Base-by-base conservation (phyloP, 495 filamentous ascomycete genomes). In the Usnea hakonensis region DNA sequence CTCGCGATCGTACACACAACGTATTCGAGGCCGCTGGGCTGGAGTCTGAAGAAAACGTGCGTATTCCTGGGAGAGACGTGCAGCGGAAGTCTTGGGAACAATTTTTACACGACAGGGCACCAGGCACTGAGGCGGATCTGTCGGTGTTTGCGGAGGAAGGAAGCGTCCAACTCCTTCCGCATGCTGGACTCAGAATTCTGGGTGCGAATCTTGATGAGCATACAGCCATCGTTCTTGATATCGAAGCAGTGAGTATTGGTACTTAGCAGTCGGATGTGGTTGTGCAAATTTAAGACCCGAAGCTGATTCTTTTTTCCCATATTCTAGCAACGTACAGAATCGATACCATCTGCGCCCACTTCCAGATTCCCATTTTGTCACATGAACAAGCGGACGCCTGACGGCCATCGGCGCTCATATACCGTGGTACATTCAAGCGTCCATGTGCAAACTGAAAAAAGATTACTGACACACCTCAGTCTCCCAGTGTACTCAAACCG, bases 61-160 rank as follows among this genome's bases (percentile, higher is more conserved):
- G 11, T 21, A 38, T 33, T 17, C 32, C 57, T 19, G 14, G 33
- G 16, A 36, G 43, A 32, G 43, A 55, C 8, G 36, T 11, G 19
- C 28, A 48, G 28, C 63, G 57, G 26, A 60, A 19, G 26, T n/a
- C 50, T 23, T 66, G 64, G 64, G 63, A 66, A 52, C 64, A 66
- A 44, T 63, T 54, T 41, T 53, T 66, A 32, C 60, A 66, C 38
- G 55, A 63, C 36, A 52, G 48, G 28, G 60, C 64, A 54, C 64
- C 60, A 41, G 64, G 61, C 33, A 30, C 43, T 44, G 41, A 32
- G 10, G 57, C 40, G 33, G 30, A 55, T 23, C 53, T 50, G 23
- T 55, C 59, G 11, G n/a, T 37, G 30, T 54, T 48, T 32, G n/a
- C 38, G 32, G 36, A 59, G 5, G 58, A 36, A 10, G 64, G 58